Evolutionary conservation across 2,329 filamentous ascomycete species (phyloP), one percentile per base, ranked within the genome.

Genomic region (Colletotrichum sp.): DNA sequence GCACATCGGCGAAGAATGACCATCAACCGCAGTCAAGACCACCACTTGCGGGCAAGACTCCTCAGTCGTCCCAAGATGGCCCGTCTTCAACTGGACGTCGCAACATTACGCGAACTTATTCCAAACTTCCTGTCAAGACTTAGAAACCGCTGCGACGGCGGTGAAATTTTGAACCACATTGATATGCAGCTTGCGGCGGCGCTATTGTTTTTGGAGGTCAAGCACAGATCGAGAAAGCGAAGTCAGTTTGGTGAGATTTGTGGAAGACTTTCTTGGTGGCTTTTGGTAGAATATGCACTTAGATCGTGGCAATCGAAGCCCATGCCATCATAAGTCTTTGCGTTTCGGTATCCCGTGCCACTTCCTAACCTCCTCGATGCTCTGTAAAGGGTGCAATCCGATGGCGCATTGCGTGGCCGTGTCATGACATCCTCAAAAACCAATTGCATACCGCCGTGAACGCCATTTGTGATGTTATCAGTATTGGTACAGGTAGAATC

Each of bases 391-490:
- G 25, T 63, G 57, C 64, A 36, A 30, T 39, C 22, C 61, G 30
- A 34, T 57, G 39, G 71, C 64, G 39, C 68, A 64, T 15, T 22
- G 25, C 65, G 52, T 69, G 34, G 30, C 68, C 68, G 30, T 70
- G 34, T 32, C 34, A 66, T 69, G 65, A 57, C 32, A 65, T 69
- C 71, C 71, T 52, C 64, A 22, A 75, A 65, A 68, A 27, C 74
- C 70, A 68, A 61, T 69, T 73, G 64, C 55, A 76, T 65, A 70
- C 69, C 66, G 74, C 69, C 73, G 69, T 76, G 64, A 78, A 77
- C 77, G 77, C 77, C 77, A 68, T 71, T 25, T 72, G 64, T 75
- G 72, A 59, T 78, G 71, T 68, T 77, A 71, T 74, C 55, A 77
- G 60, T 77, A 39, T 77, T 78, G 75, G 65, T 78, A 78, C 77